Conservation (phyloP, 2,329 filamentous ascomycete species). For the Corniculantispora saksenae region DNA sequence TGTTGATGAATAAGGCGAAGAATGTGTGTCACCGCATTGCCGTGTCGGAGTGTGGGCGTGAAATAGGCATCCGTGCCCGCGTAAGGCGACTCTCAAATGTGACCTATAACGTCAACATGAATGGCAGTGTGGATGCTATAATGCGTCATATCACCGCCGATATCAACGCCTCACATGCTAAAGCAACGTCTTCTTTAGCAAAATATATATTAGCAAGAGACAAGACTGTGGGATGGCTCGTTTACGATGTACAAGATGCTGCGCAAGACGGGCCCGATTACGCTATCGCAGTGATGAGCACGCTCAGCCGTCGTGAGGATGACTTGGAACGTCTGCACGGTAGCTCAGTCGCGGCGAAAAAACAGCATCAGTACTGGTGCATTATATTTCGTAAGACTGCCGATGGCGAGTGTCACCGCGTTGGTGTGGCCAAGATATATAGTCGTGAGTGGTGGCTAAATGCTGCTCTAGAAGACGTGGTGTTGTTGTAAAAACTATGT, state of each 20-base stretch:
- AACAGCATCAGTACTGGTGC: background rate
- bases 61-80: background rate
- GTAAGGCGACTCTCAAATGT: background rate
- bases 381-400: background rate
- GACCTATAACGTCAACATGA: no score
- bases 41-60: background rate
- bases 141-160: conserved; percentile 12
- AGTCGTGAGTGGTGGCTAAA: background rate
- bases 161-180: conserved; percentile 19
- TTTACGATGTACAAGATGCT: conserved; percentile 13
- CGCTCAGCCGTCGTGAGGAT: conserved; percentile 18
- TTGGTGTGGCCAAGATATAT: background rate
- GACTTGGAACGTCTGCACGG: conserved; percentile 16
- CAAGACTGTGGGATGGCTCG: conserved; percentile 18
- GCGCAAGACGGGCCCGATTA: background rate
- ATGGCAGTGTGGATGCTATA: background rate
- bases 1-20: conserved; percentile 21
- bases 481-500: background rate
- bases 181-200: conserved; percentile 17
- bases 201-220: conserved; percentile 8
- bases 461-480: background rate
- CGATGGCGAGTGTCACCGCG: background rate
- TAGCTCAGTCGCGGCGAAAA: background rate
- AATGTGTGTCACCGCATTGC: conserved; percentile 17
- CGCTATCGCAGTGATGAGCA: conserved; percentile 18